Conservation (phyloP, 768 basidiomycete species). For the Suillus subaureus region DNA sequence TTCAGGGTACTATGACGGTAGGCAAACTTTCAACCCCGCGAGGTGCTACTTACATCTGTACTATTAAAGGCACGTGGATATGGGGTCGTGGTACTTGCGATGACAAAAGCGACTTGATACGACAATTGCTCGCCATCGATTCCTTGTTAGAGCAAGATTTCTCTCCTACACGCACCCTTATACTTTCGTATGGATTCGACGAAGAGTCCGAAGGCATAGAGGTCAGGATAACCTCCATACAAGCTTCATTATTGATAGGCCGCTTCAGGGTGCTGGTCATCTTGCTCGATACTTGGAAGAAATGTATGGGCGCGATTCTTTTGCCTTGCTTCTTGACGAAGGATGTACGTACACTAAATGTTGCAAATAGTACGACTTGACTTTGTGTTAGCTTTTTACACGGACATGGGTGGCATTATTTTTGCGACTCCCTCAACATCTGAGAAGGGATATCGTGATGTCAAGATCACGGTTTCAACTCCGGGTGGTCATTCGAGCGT, state of each 20-base stretch:
- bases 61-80: slow-evolving; percentile 49
- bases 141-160: slow-evolving; percentile 47
- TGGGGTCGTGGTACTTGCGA: slow-evolving; percentile 80
- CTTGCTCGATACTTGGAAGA: slow-evolving; percentile 50
- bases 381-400: neutral
- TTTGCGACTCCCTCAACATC: slow-evolving; percentile 63
- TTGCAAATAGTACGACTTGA: neutral
- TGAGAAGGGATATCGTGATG: slow-evolving; percentile 71
- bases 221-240: slow-evolving; percentile 26
- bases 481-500: slow-evolving; percentile 83
- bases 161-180: slow-evolving; percentile 43
- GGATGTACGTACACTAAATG: slow-evolving; percentile 50
- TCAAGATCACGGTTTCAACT: slow-evolving; percentile 59
- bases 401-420: slow-evolving; percentile 21
- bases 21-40: neutral
- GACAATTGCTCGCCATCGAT: slow-evolving; percentile 51
- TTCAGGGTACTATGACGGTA: slow-evolving; percentile 59
- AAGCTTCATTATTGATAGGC: neutral
- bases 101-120: slow-evolving; percentile 69
- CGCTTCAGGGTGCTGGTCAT: slow-evolving; percentile 50
- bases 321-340: slow-evolving; percentile 84
- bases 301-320: slow-evolving; percentile 65
- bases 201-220: slow-evolving; percentile 54
- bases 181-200: slow-evolving; percentile 51
- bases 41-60: neutral